These are phyloP conservation scores for Acanthamoeba castellanii DNA, from an alignment of 208 protist species.

Conservation along the genomic window DNA sequence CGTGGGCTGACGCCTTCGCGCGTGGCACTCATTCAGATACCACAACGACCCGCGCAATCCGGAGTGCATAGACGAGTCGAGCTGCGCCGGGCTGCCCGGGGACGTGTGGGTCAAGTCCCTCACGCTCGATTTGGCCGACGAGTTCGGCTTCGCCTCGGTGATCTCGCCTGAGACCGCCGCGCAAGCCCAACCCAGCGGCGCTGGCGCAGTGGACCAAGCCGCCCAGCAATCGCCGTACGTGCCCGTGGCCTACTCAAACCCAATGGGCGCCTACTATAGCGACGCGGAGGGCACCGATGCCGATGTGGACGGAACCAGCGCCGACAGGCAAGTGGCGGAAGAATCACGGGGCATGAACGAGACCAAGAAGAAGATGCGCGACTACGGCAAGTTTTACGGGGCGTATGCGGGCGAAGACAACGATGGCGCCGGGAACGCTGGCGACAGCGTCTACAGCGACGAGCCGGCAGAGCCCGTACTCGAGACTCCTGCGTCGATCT, in stretches of 20 bases:
- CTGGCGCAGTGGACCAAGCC: background rate
- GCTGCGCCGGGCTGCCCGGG: background rate
- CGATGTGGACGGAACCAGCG: background rate
- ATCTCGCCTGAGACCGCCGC: background rate
- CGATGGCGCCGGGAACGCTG: background rate
- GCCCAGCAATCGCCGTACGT: too few species aligned
- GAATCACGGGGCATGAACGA: background rate
- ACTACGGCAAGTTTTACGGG: background rate
- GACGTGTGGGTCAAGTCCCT: conserved; percentile 6
- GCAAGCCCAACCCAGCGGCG: background rate
- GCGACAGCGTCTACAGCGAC: background rate
- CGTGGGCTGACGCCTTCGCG: too few species aligned
- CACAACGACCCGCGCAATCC: background rate
- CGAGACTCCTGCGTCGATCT: background rate
- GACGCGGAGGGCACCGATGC: background rate
- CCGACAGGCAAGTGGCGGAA: background rate
- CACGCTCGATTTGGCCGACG: background rate
- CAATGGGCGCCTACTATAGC: background rate
- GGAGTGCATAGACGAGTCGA: background rate
- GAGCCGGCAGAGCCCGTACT: too few species aligned
- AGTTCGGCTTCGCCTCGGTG: background rate
- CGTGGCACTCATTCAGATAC: background rate
- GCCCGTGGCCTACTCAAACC: background rate
- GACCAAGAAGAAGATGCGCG: background rate
- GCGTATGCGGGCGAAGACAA: background rate